phyloP scores from a whole-genome alignment of 352 stramenopile species.

The Phytophthora aleatoria region DNA sequence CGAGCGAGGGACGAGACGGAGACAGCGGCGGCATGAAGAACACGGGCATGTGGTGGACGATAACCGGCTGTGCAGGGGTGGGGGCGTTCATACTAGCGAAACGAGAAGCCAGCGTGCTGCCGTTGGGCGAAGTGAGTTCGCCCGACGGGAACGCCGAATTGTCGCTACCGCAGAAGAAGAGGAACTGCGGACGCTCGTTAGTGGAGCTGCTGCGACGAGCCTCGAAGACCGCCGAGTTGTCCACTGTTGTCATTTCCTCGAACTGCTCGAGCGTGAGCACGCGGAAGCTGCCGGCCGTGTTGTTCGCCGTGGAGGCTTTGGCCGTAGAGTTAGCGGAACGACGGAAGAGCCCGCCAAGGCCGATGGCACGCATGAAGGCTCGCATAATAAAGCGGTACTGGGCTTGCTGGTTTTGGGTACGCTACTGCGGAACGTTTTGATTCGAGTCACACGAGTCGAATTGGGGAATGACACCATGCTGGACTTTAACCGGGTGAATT shows the following conservation, averaged over 20 bases:
- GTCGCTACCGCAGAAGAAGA: constrained; percentile 82
- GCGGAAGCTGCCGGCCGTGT: constrained; percentile 31
- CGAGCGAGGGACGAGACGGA: constrained; percentile 19
- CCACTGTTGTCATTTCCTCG: constrained; percentile 33
- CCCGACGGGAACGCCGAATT: constrained; percentile 33
- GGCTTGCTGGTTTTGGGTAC: constrained; percentile 7
- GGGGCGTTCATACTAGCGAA: constrained; percentile 33
- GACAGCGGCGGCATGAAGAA: constrained; percentile 61
- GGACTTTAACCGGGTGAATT: neutral
- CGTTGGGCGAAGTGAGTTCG: constrained; percentile 25
- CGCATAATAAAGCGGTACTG: constrained; percentile 45
- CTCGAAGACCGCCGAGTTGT: constrained; percentile 29
- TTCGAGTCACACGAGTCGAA: constrained; percentile 29
- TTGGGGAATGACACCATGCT: constrained; percentile 38
- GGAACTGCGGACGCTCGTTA: constrained; percentile 62
- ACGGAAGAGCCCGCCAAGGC: constrained; percentile 63
- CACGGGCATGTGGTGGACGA: constrained; percentile 75
- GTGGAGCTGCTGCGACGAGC: constrained; percentile 43
- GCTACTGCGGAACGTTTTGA: constrained; percentile 24
- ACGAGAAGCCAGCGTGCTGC: constrained; percentile 27
- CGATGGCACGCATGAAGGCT: constrained; percentile 69
- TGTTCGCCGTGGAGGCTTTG: constrained; percentile 6
- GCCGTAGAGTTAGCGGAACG: constrained; percentile 15
- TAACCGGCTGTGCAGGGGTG: constrained; percentile 38
- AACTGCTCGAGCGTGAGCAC: constrained; percentile 47